Evolutionary conservation across 176 grass and related monocot genomes (phyloP), one percentile per base, ranked within the genome.

Genomic region (Avena insularis): DNA sequence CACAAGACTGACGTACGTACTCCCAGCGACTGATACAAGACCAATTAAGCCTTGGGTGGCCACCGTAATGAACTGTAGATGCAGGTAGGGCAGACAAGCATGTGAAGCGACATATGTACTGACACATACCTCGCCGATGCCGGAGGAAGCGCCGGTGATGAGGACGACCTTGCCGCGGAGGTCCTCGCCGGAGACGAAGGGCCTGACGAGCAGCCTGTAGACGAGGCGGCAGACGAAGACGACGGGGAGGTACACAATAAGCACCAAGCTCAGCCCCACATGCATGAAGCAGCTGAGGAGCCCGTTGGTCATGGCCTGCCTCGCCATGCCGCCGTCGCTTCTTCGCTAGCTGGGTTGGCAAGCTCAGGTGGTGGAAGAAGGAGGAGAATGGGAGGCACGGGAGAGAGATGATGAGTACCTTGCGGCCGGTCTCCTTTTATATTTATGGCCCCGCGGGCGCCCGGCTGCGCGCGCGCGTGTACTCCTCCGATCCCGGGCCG

Each of bases 141-240:
- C 95, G 53, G 95, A 98, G 54, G 95, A 98, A 9, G 95, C 95
- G 35, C 90, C 95, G 72, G 95, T 98, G 86, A 98, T 75, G 88
- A 95, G 89, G 6, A 95, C 88, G 57, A 98, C 86, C 91, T 95
- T 95, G 82, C 91, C 89, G 74, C 79, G 83, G 80, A 98, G 83
- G 87, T 95, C 91, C 81, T 90, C 91, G 78, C 89, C 88, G 16
- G 56, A 13, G 29, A 59, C 61, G 67, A 98, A 91, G 2, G 93
- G 95, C 2, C 88, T 78, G 54, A 95, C 48, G 13, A 95, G 62
- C 20, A 92, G 2, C 49, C 88, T 15, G 4, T 38, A 8, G 12
- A 92, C 4, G 13, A 93, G 66, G 75, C 85, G 94, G 75, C 88
- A 83, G 36, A 91, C 1, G 67, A 87, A 86, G 71, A 88, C 86